phyloP scores from a whole-genome alignment of 2,329 filamentous ascomycete species.

The Botrytis medusae region DNA sequence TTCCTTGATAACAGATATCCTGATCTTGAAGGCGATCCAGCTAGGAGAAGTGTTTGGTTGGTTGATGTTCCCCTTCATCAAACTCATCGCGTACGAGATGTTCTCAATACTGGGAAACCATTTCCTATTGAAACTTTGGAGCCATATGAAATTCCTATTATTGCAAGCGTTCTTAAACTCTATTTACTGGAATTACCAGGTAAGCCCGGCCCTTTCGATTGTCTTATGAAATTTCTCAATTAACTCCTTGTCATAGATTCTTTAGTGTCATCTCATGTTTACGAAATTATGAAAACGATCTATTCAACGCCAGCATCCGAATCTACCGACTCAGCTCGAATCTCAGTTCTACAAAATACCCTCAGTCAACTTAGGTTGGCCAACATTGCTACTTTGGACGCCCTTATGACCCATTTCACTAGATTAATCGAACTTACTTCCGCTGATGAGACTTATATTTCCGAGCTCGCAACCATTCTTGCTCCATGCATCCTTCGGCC shows the following conservation, averaged over 20 bases:
- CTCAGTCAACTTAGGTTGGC: conserved; percentile 91
- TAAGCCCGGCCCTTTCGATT: conserved; percentile 47
- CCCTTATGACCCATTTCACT: conserved; percentile 97
- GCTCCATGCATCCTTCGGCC: conserved; percentile 88
- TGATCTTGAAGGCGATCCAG: conserved; percentile 94
- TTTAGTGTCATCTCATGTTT: conserved; percentile 96
- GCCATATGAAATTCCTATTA: conserved; percentile 89
- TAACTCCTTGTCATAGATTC: conserved; percentile 63
- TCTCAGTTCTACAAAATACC: conserved; percentile 92
- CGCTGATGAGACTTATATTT: conserved; percentile 82
- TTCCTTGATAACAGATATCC: conserved; percentile 97
- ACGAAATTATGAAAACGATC: conserved; percentile 97
- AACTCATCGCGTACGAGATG: conserved; percentile 78
- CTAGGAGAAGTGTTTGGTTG: conserved; percentile 88
- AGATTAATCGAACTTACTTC: conserved; percentile 95
- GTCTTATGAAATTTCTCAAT: conserved; percentile 6
- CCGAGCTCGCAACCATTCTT: conserved; percentile 69
- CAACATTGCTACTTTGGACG: conserved; percentile 98
- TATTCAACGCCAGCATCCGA: conserved; percentile 82
- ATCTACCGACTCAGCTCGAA: conserved; percentile 71
- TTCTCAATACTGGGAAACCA: conserved; percentile 83
- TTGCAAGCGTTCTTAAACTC: conserved; percentile 88
- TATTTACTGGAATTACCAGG: conserved; percentile 93
- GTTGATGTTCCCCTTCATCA: conserved; percentile 84
- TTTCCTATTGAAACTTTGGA: conserved; percentile 75